Evolutionary conservation across 768 basidiomycete species (phyloP).

Genomic region (Phaeotremella skinneri): DNA sequence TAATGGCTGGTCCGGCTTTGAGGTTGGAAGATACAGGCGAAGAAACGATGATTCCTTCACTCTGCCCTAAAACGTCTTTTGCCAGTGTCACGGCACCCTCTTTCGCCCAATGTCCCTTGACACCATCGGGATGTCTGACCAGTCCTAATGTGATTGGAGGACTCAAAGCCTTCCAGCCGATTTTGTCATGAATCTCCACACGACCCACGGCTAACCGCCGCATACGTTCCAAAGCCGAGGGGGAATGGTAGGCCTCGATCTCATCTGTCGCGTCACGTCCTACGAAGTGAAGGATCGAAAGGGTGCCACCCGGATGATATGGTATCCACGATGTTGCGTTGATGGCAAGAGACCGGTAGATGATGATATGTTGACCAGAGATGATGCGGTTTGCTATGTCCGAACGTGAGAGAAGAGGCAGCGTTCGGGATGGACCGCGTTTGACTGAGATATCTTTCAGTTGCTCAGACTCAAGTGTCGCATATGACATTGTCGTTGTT

Average conservation of each 20-base stretch:
- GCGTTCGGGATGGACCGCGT: not conserved
- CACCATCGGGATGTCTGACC: conserved; percentile 35
- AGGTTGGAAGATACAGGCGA: not conserved
- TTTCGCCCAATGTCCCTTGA: conserved; percentile 42
- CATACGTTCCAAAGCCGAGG: conserved; percentile 59
- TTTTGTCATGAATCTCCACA: conserved; percentile 55
- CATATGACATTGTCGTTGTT: not conserved
- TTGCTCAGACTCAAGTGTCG: no score
- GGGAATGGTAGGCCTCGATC: conserved; percentile 83
- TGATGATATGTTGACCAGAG: conserved; percentile 70
- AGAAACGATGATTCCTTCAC: conserved; percentile 7
- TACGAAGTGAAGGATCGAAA: conserved; percentile 89
- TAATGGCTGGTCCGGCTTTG: conserved; percentile 1
- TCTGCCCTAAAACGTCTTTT: not conserved
- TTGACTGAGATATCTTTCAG: not conserved
- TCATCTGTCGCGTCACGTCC: conserved; percentile 94
- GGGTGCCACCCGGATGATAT: conserved; percentile 82
- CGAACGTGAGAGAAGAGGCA: conserved; percentile 54
- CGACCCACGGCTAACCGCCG: conserved; percentile 67
- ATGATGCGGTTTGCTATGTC: conserved; percentile 70
- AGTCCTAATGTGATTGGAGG: conserved; percentile 83
- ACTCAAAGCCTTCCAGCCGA: conserved; percentile 59
- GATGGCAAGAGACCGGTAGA: conserved; percentile 62
- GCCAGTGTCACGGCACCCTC: conserved; percentile 41
- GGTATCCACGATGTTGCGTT: conserved; percentile 64